Conservation (phyloP, 2,329 filamentous ascomycete genomes). For the Colletotrichum plurivorum region DNA sequence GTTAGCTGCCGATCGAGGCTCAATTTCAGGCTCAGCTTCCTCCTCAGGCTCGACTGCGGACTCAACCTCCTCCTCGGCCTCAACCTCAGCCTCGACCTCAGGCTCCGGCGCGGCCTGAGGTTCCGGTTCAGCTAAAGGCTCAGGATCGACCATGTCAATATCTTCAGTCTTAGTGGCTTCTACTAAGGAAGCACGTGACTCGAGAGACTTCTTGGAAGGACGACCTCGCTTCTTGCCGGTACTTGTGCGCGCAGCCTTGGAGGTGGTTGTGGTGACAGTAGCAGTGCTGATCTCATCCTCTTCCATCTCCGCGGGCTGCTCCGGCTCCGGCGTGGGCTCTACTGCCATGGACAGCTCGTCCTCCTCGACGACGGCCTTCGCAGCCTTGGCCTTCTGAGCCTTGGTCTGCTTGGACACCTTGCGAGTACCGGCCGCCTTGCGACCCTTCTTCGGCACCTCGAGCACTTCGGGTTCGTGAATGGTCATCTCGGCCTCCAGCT, state of each 20-base stretch:
- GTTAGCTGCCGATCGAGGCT: not conserved
- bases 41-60: conserved; percentile 23
- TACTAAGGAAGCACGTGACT: conserved; percentile 43
- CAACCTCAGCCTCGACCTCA: conserved; percentile 39
- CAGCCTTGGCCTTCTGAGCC: conserved; percentile 58
- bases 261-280: conserved; percentile 58
- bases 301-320: conserved; percentile 43
- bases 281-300: conserved; percentile 59
- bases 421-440: conserved; percentile 62
- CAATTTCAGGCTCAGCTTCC: conserved; percentile 39
- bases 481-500: conserved; percentile 64
- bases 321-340: conserved; percentile 2
- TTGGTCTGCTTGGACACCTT: conserved; percentile 69
- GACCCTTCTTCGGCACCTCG: conserved; percentile 67
- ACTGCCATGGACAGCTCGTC: conserved; percentile 43
- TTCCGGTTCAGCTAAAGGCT: not conserved
- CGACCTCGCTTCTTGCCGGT: conserved; percentile 51
- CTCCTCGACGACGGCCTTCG: conserved; percentile 40
- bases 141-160: conserved; percentile 13
- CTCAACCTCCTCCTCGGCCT: not conserved
- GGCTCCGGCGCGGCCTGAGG: conserved; percentile 38
- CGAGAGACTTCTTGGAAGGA: conserved; percentile 49
- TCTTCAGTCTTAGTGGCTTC: conserved; percentile 22
- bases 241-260: conserved; percentile 37
- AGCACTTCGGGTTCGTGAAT: conserved; percentile 52